Conservation (phyloP, 768 basidiomycete species). For the Mycena venus region DNA sequence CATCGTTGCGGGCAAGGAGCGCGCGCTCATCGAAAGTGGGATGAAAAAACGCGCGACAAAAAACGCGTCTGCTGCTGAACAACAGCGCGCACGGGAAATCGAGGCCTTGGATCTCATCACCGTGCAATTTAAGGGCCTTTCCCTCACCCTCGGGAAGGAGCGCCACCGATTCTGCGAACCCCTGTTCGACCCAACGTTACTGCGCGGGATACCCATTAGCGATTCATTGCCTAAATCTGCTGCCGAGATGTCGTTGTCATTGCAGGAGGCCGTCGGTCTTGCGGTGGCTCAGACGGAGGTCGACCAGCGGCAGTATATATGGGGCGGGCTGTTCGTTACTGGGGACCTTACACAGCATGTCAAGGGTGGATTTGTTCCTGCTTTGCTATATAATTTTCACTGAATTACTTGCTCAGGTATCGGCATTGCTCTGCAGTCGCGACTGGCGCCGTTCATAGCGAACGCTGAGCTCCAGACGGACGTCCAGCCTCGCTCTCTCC, state of each 20-base stretch:
- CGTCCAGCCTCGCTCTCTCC: conserved; percentile 75
- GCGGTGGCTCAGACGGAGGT: conserved; percentile 73
- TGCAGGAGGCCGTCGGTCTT: conserved; percentile 78
- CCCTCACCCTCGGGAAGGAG: conserved; percentile 86
- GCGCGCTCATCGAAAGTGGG: conserved; percentile 87
- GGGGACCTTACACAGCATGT: conserved; percentile 81
- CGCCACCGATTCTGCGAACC: conserved; percentile 94
- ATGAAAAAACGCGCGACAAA: conserved; percentile 83
- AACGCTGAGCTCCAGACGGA: conserved; percentile 78
- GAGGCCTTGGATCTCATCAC: conserved; percentile 88
- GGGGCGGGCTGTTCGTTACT: conserved; percentile 85
- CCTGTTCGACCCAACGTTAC: conserved; percentile 79
- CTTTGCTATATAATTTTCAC: neutral
- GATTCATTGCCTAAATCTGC: conserved; percentile 38
- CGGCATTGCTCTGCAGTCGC: conserved; percentile 77
- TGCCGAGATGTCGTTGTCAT: conserved; percentile 52
- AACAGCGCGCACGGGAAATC: conserved; percentile 85
- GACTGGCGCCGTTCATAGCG: conserved; percentile 72
- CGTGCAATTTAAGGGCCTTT: conserved; percentile 77
- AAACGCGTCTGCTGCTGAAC: conserved; percentile 83
- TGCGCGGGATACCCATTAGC: conserved; percentile 51
- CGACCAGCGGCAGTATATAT: conserved; percentile 78
- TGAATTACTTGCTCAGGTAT: conserved; percentile 59
- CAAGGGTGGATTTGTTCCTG: conserved; percentile 64
- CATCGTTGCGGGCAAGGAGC: conserved; percentile 91